Base-by-base conservation (phyloP, 345 rosid species). In the Acer campestre region DNA sequence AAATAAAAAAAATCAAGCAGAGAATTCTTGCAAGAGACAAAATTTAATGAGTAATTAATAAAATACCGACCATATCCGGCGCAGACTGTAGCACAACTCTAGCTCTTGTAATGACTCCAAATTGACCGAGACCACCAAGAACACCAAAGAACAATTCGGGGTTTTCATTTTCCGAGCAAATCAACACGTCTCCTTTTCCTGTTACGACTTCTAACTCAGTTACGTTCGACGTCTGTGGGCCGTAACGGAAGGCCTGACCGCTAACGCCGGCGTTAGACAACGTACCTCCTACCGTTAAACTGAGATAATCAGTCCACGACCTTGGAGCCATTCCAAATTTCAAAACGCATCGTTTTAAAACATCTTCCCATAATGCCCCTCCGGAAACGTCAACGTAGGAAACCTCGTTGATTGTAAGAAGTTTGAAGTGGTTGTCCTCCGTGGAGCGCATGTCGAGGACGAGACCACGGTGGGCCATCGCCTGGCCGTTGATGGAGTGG, bases 401-500 rank as follows among this genome's bases (percentile, higher is more conserved):
- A 38, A 63, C 69, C 1, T 87, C 92, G 22, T 38, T 46, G 11
- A 77, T 63, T 7, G n/a, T 68, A 6, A 80, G 76, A 2, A 80
- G 65, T 48, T 82, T 46, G 82, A 93, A 87, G 76, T 81, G 77
- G 80, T 80, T 85, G 31, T 80, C 84, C 75, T 79, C 93, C 35
- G 85, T 81, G 27, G 92, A 80, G 7, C 95, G 81, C 99, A 95
- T 95, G 77, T 95, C 96, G 10, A 95, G 62, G 25, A 95, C 93
- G 18, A 95, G 88, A 0, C 99, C 99, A 10, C 86, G 85, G 64
- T 85, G 90, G 25, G 95, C 84, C 99, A 95, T 94, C 40, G 99
- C 95, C 82, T 95, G 99, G 27, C 99, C 99, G 89, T 95, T 95
- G 80, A 95, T 91, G 0, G 97, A 92, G 84, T 95, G 99, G 59